Evolutionary conservation across 1,284 basidiomycete species (phyloP).

Genomic region (Blastosporella zonata): DNA sequence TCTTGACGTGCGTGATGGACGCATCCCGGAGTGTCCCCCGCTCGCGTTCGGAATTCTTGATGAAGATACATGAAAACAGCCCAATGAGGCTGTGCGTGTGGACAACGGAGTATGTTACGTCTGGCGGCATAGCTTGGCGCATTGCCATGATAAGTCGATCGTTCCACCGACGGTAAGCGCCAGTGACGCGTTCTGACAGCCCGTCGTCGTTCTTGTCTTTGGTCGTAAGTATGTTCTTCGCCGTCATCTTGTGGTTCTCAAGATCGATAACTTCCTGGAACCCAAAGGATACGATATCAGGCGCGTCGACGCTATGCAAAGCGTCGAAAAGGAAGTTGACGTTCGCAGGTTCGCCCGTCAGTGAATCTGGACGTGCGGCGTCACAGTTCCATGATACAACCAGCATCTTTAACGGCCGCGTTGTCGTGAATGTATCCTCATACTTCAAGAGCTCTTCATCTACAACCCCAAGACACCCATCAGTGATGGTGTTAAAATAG

Average conservation of each 20-base stretch:
- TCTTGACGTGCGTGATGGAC: slow-evolving; percentile 79
- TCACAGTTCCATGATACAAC: slow-evolving; percentile 94
- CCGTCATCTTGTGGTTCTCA: slow-evolving; percentile 87
- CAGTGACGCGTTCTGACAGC: slow-evolving; percentile 77
- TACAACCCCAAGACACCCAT: slow-evolving; percentile 27
- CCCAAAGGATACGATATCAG: slow-evolving; percentile 91
- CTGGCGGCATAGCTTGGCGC: slow-evolving; percentile 62
- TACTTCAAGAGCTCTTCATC: slow-evolving; percentile 75
- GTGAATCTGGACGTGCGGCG: slow-evolving; percentile 76
- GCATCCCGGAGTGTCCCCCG: slow-evolving; percentile 58
- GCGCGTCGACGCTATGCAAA: slow-evolving; percentile 65
- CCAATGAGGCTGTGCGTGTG: slow-evolving; percentile 91
- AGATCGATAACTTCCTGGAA: slow-evolving; percentile 96
- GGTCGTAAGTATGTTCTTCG: slow-evolving; percentile 80
- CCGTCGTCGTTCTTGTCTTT: slow-evolving; percentile 66
- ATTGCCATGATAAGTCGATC: slow-evolving; percentile 79
- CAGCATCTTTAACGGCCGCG: slow-evolving; percentile 77
- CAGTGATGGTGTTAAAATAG: not conserved
- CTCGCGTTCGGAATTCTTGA: slow-evolving; percentile 61
- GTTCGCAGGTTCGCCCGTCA: slow-evolving; percentile 64
- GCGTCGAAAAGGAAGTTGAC: slow-evolving; percentile 70
- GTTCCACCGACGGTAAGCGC: slow-evolving; percentile 85
- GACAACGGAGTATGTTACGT: slow-evolving; percentile 72
- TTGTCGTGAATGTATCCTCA: slow-evolving; percentile 77
- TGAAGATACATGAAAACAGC: slow-evolving; percentile 85